phyloP scores from a whole-genome alignment of 495 filamentous ascomycete species.

The Astrothelium subdiscretum region DNA sequence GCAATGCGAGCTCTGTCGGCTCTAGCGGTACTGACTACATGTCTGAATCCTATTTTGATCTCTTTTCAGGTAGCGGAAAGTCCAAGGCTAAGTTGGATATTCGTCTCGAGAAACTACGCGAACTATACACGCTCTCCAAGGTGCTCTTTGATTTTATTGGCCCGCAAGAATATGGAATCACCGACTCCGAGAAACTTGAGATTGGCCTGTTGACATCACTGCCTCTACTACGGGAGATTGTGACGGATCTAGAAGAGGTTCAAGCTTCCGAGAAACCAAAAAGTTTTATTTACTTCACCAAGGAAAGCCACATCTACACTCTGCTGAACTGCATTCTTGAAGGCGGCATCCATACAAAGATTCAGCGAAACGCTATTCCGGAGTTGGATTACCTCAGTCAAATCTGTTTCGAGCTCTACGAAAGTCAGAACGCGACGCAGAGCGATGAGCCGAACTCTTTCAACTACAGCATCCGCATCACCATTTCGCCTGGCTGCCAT shows the following conservation, averaged over 20 bases:
- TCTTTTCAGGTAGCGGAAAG: slow-evolving; percentile 64
- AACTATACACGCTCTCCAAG: slow-evolving; percentile 86
- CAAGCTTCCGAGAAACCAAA: slow-evolving; percentile 88
- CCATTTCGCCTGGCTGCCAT: slow-evolving; percentile 90
- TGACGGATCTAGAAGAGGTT: slow-evolving; percentile 91
- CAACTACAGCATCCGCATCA: slow-evolving; percentile 91
- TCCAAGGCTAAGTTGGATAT: slow-evolving; percentile 75
- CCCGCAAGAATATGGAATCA: slow-evolving; percentile 95
- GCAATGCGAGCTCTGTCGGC: background rate
- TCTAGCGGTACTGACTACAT: background rate
- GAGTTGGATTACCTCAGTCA: slow-evolving; percentile 96
- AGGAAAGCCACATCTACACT: slow-evolving; percentile 97
- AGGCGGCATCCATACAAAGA: slow-evolving; percentile 88
- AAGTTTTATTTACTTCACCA: slow-evolving; percentile 97
- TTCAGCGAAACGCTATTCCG: slow-evolving; percentile 80
- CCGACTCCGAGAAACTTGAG: slow-evolving; percentile 86
- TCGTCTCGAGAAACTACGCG: slow-evolving; percentile 74
- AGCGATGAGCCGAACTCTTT: slow-evolving; percentile 50
- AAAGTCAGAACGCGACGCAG: slow-evolving; percentile 63
- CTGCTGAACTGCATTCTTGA: slow-evolving; percentile 95
- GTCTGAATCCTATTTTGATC: slow-evolving; percentile 68
- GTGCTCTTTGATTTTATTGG: slow-evolving; percentile 97
- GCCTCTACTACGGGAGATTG: slow-evolving; percentile 88
- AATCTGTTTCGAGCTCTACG: slow-evolving; percentile 95
- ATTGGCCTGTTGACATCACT: slow-evolving; percentile 91